Evolutionary conservation across 78 protist species (phyloP).

Genomic region (Planoprotostelium fungivorum): DNA sequence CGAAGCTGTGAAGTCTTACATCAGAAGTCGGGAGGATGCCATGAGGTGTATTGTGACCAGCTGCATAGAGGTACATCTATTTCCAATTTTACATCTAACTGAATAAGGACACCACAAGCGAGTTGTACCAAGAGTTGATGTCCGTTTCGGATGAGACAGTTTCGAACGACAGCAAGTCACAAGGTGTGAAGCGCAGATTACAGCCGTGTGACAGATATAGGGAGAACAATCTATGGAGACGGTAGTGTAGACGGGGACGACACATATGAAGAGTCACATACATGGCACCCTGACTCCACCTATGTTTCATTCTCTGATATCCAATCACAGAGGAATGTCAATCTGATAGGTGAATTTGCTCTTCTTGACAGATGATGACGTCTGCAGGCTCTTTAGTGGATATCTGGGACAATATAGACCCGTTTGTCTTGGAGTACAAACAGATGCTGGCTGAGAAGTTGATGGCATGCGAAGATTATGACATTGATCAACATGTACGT

Average conservation of each 20-base stretch:
- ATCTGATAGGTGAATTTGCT: conserved; percentile 13
- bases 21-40: conserved; percentile 59
- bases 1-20: conserved; percentile 45
- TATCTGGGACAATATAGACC: conserved; percentile 62
- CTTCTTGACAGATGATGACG: not conserved
- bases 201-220: not conserved
- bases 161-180: not conserved
- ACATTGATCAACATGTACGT: conserved; percentile 29
- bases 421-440: conserved; percentile 67
- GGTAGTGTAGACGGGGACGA: not conserved
- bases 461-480: conserved; percentile 13
- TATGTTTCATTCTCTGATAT: conserved; percentile 7
- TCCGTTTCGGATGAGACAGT: not conserved
- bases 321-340: conserved; percentile 3
- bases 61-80: conserved; percentile 18
- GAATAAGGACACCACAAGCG: not conserved
- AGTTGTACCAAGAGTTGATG: conserved; percentile 42
- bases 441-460: conserved; percentile 66
- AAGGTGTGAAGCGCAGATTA: not conserved
- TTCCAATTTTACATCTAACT: not conserved
- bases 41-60: conserved; percentile 47
- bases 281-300: not conserved
- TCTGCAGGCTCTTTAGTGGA: conserved; percentile 27
- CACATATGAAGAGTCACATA: not conserved
- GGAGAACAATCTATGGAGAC: not conserved